These are phyloP conservation scores for Boletellus emodensis DNA, from an alignment of 768 basidiomycete species.

Conservation along the genomic window DNA sequence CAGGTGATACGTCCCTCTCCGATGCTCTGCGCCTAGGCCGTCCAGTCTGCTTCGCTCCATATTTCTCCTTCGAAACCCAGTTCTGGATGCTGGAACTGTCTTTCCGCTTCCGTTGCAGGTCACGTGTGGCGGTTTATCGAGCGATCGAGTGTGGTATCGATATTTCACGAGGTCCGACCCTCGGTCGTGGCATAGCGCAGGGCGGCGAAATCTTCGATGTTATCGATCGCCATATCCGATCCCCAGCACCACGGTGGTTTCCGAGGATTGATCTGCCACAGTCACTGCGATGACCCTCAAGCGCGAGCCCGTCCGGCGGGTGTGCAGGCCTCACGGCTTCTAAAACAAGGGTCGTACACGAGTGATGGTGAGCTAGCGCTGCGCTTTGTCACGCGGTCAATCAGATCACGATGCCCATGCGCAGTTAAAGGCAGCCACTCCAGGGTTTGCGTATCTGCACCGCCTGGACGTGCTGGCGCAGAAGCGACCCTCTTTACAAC, in stretches of 20 bases:
- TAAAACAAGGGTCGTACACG: slow-evolving; percentile 40
- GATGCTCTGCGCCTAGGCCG: not conserved
- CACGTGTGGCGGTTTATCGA: slow-evolving; percentile 16
- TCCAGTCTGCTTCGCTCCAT: slow-evolving; percentile 5
- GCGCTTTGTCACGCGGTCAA: slow-evolving; percentile 23
- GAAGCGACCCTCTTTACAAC: slow-evolving; percentile 33
- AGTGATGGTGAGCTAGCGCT: slow-evolving; percentile 38
- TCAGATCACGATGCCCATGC: slow-evolving; percentile 2
- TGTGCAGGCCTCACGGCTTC: slow-evolving; percentile 38
- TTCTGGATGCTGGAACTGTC: slow-evolving; percentile 39
- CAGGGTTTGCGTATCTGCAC: slow-evolving; percentile 1
- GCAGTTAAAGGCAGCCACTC: slow-evolving; percentile 10
- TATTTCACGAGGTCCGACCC: slow-evolving; percentile 49
- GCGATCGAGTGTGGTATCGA: slow-evolving; percentile 42
- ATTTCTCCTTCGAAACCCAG: slow-evolving; percentile 32
- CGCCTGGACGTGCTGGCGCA: slow-evolving; percentile 14
- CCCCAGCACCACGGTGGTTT: slow-evolving; percentile 21
- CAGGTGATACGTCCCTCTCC: not conserved
- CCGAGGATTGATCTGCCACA: slow-evolving; percentile 29
- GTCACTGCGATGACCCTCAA: slow-evolving; percentile 33
- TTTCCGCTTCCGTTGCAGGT: slow-evolving; percentile 32
- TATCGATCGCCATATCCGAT: slow-evolving; percentile 50
- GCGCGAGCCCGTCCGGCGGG: slow-evolving; percentile 34
- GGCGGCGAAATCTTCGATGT: slow-evolving; percentile 37
- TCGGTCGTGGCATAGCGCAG: slow-evolving; percentile 40